Percentiles rank a stretch among this genome's conserved stretches.
These are phyloP conservation scores for Penicillium simplicissimum DNA, from an alignment of 495 filamentous ascomycete genomes.

Conservation along the genomic window DNA sequence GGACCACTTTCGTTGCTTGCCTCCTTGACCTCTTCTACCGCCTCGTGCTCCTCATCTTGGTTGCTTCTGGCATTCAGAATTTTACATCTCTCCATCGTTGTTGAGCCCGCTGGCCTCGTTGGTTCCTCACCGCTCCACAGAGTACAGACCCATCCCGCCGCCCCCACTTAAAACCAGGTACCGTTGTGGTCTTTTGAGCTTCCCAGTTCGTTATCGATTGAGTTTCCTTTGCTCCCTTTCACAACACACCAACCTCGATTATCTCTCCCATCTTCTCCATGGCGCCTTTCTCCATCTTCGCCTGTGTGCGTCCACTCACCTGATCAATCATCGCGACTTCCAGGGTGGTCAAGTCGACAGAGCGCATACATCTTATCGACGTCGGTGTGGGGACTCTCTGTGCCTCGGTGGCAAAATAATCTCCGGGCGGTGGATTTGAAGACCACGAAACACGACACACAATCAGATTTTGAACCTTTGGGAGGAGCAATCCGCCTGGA, in stretches of 20 bases:
- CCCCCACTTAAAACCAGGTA: conserved; percentile 15
- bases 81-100: neutral
- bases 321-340: conserved; percentile 22
- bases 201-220: neutral
- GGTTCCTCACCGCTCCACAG: conserved; percentile 15
- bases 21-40: neutral
- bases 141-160: neutral
- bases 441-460: neutral
- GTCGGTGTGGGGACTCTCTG: neutral
- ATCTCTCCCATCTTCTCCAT: conserved; percentile 10
- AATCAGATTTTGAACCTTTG: neutral
- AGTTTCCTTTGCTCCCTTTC: neutral
- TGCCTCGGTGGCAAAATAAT: conserved; percentile 8
- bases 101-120: neutral
- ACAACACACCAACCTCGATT: neutral
- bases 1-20: neutral
- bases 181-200: conserved; percentile 22
- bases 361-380: neutral
- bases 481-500: neutral
- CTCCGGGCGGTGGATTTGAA: conserved; percentile 5
- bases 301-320: conserved; percentile 29
- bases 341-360: conserved; percentile 17
- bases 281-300: conserved; percentile 14
- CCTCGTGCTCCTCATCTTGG: conserved; percentile 4
- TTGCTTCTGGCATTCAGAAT: neutral